Evolutionary conservation across 2,329 filamentous ascomycete genomes (phyloP), one percentile per base, ranked within the genome.

Genomic region (Colletotrichum gloeosporioides): DNA sequence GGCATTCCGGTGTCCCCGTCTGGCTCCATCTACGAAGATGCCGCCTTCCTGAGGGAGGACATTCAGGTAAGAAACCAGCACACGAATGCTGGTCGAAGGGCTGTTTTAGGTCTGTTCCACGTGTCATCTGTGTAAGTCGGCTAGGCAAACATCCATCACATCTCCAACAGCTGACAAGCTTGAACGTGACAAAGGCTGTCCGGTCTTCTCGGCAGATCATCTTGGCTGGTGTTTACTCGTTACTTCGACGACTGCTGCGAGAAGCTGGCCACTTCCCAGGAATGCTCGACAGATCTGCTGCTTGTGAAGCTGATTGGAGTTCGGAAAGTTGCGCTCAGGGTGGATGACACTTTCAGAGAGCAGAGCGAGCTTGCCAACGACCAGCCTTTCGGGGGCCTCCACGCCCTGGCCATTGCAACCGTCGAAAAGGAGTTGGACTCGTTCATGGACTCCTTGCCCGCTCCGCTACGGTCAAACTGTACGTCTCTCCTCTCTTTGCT

Each of bases 311-410:
- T 44, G 1, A 44, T 44, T 44, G 2, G 4, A 3, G 16, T 18
- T 8, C 2, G 39, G 16, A 44, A 44, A n/a, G 2, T 44, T 3
- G 39, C 18, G 2, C 39, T 44, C 39, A 44, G 2, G 39, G 16
- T 44, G 39, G 39, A n/a, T 1, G 39, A 44, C 0, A 3, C 1
- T 1, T n/a, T 44, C 2, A 44, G 18, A n/a, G 39, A 44, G 2
- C 2, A n/a, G 39, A 44, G 39, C 39, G 18, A 44, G 8, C 2
- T 44, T 1, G 2, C 39, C 8, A n/a, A 44, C 39, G 39, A 44
- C 39, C 2, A 44, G 2, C 16, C 39, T 3, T 44, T 44, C 39
- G 39, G 39, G 1, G 39, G 39, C 1, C 39, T n/a, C 2, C 39
- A 44, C 39, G 39, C 39, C 39, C 39, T 44, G 4, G 39, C 39